Base-by-base conservation (phyloP, 768 basidiomycete species). In the Boletus rufocinnamomeus region DNA sequence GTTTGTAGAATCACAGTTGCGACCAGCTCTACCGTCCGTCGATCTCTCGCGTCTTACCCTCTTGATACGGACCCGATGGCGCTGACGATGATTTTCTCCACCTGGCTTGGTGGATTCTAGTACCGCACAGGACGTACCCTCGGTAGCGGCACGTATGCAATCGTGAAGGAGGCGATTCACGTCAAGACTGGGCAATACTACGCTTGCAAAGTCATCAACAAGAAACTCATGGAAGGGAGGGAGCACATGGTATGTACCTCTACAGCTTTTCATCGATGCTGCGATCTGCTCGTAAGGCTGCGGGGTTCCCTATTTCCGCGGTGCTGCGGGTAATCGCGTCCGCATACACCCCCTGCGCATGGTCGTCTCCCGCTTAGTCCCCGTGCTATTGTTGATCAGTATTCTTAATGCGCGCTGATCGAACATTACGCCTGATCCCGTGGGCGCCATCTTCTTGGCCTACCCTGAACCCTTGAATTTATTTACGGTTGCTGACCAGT, bases 131-230 rank as follows among this genome's bases (percentile, higher is more conserved):
- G 93, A 62, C 90, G 87, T 73, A 91, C 89, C 6, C 85, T 89
- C 41, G 92, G 91, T 27, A 94, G 90, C 68, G 95, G 95, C 49
- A 97, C 95, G 44, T 98, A 97, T 69, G 93, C 93, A 59, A 93
- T 95, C 72, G 93, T 94, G 49, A 94, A 93, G 76, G 94, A 97
- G 78, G 95, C 95, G 46, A 91, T 95, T 27, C 93, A 96, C 69
- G 88, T 96, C 78, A 87, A 89, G 77, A 93, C 94, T 1, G 86
- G 86, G 23, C 84, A 97, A 74, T 96, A 95, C 77, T 98, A 89
- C 80, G 97, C 96, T 23, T 98, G 95, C 84, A 99, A 99, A 76
- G 97, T 98, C 68, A 95, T 98, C 77, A 98, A 96, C 86, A 98
- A 98, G 83, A 94, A 95, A 69, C 85, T 97, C 58, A 97, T 97